Evolutionary conservation across 2,329 filamentous ascomycete species (phyloP).

Genomic region (Paecilomyces sp.): DNA sequence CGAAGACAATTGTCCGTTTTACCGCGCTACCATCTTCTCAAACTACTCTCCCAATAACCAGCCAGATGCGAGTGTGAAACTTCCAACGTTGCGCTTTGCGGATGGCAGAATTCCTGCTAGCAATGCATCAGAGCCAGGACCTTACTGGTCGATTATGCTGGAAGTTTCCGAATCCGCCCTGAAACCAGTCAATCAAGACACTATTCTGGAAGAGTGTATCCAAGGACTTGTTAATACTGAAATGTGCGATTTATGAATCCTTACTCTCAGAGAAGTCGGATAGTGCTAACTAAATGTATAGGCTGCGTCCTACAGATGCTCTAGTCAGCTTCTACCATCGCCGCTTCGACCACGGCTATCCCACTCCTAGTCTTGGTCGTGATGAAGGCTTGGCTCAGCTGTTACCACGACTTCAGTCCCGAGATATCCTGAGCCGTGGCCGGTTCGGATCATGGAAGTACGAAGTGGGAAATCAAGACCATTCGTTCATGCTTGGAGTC

Average conservation of each 20-base stretch:
- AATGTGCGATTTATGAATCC: too few relatives aligned
- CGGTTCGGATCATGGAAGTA: conserved; percentile 98
- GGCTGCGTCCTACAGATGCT: conserved; percentile 61
- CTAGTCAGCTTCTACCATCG: conserved; percentile 98
- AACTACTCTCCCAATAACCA: conserved; percentile 99
- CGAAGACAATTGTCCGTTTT: conserved; percentile 97
- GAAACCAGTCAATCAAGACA: conserved; percentile 87
- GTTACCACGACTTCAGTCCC: conserved; percentile 81
- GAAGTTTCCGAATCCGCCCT: conserved; percentile 92
- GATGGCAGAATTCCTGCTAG: conserved; percentile 65
- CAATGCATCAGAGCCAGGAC: conserved; percentile 61
- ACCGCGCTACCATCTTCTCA: conserved; percentile 99
- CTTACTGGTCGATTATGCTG: conserved; percentile 99
- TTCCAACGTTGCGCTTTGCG: conserved; percentile 77
- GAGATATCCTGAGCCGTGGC: conserved; percentile 90
- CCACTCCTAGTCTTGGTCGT: conserved; percentile 88
- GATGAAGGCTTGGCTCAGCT: conserved; percentile 90
- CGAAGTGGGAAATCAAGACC: conserved; percentile 94
- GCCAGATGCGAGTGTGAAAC: conserved; percentile 71
- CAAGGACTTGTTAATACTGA: conserved; percentile 93
- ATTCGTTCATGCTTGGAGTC: conserved; percentile 95
- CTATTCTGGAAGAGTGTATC: conserved; percentile 81
- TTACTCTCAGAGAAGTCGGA: too few relatives aligned
- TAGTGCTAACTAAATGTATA: too few relatives aligned
- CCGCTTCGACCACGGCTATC: conserved; percentile 96